A percentile compares a stretch with the other conserved stretches of the same genome.
Evolutionary conservation across 257 asterid genomes (phyloP).

Genomic region (Solanum sparsipilum): DNA sequence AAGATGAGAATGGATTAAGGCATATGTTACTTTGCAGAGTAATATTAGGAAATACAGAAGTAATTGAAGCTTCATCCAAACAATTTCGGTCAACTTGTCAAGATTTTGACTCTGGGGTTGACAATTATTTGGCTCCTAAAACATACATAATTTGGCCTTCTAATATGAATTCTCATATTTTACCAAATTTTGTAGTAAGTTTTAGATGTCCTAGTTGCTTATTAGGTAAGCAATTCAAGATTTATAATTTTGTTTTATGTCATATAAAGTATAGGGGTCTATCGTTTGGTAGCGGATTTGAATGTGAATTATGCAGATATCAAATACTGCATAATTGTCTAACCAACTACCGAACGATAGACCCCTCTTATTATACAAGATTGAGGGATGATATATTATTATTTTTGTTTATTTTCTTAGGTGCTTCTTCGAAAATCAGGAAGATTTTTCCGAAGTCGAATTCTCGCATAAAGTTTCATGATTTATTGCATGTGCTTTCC

Average conservation of each 20-base stretch:
- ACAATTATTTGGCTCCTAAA: constrained; percentile 25
- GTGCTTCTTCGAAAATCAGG: background rate
- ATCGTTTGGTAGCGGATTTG: too few species aligned
- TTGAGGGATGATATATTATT: background rate
- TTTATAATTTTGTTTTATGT: background rate
- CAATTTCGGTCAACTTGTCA: constrained; percentile 28
- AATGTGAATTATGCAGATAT: too few species aligned
- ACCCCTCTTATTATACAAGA: background rate
- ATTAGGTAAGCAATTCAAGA: background rate
- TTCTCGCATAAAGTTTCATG: constrained; percentile 3
- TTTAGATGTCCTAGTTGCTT: background rate
- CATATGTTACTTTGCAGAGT: constrained; percentile 45
- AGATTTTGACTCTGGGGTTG: constrained; percentile 39
- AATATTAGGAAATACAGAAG: constrained; percentile 37
- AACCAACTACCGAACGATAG: background rate
- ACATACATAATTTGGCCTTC: constrained; percentile 31
- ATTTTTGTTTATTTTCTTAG: background rate
- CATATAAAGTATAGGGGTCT: background rate
- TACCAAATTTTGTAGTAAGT: constrained; percentile 23
- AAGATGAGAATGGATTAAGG: constrained; percentile 39
- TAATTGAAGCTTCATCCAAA: constrained; percentile 17
- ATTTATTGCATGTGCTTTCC: constrained; percentile 24
- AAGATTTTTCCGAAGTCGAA: background rate
- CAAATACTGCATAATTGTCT: too few species aligned
- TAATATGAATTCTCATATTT: constrained; percentile 29